Base-by-base conservation (phyloP, 2,329 filamentous ascomycete genomes). In the Sporothrix humicola region DNA sequence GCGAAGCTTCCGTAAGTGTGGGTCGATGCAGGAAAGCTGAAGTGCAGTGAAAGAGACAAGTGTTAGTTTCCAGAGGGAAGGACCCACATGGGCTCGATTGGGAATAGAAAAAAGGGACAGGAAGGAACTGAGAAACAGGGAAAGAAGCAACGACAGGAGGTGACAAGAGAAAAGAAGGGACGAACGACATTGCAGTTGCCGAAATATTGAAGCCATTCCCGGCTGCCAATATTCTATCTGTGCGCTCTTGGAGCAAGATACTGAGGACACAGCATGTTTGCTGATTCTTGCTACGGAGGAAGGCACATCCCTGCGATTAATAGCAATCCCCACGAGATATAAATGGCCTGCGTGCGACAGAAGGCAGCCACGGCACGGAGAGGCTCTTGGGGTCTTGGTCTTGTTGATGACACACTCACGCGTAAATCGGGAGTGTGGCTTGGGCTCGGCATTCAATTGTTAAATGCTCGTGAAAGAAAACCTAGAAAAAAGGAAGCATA, bases 21-120 rank as follows among this genome's bases (percentile, higher is more conserved):
- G 72, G 46, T 42, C 72, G n/a, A 37, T 23, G 13, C 58, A 65
- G 56, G 23, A 63, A 48, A 72, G 68, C 68, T 71, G 72, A 72
- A 44, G 15, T 4, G 20, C 37, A 71, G 23, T 56, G 66, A 73
- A 54, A 48, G 65, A 58, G 59, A 48, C 23, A n/a, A 66, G 31
- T 44, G 59, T 63, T 63, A 44, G 59, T 63, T 63, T 63, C 31
- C 42, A 46, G n/a, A 59, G 56, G 13, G n/a, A 17, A 48, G 61
- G 61, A 48, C 20, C 61, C 61, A 66, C 61, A 66, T 15, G 20
- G 59, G 10, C 59, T 15, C 31, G 3, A 65, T 65, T 20, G 59
- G 42, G 59, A 46, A 46, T 9, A 23, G n/a, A 46, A 42, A 65
- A 65, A 46, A 42, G n/a, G 59, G 52, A 54, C 52, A 20, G 52